Conservation (phyloP, 192 early-diverging fungal genomes). For the Podila minutissima region DNA sequence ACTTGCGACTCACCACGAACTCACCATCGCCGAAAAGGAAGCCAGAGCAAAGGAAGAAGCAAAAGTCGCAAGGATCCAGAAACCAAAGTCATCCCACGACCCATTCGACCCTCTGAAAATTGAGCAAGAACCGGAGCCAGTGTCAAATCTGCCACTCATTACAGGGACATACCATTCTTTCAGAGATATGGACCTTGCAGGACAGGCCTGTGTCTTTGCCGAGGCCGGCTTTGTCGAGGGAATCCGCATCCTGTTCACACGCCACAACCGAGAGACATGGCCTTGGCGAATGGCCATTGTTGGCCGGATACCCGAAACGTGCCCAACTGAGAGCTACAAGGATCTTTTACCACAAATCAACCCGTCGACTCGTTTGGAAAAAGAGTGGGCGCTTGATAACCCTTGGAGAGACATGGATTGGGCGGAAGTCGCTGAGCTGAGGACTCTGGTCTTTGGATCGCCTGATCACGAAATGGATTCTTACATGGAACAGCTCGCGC, state of each 20-base stretch:
- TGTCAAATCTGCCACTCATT: constrained; percentile 45
- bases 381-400: constrained; percentile 49
- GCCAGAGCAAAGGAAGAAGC: constrained; percentile 13
- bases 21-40: constrained; percentile 42
- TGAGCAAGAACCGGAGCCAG: constrained; percentile 18
- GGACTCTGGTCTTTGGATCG: constrained; percentile 51
- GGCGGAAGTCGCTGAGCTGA: constrained; percentile 60
- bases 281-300: constrained; percentile 71
- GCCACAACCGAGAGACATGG: constrained; percentile 65
- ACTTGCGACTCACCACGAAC: constrained; percentile 68
- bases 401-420: constrained; percentile 71
- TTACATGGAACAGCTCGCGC: constrained; percentile 23
- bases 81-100: background rate
- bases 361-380: constrained; percentile 15
- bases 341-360: constrained; percentile 47
- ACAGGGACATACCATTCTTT: constrained; percentile 62
- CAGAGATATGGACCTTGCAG: constrained; percentile 69
- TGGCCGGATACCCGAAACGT: constrained; percentile 67
- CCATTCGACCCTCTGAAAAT: constrained; percentile 17
- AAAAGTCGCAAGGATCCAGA: background rate
- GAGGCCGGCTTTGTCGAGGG: constrained; percentile 64
- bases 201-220: constrained; percentile 67
- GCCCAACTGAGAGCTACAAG: constrained; percentile 55
- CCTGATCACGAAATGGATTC: constrained; percentile 40
- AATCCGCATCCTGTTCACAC: constrained; percentile 67